A percentile compares a stretch with the other conserved stretches of the same genome.
Conservation (phyloP, 306 rosid species). For the Acacia melanoxylon region DNA sequence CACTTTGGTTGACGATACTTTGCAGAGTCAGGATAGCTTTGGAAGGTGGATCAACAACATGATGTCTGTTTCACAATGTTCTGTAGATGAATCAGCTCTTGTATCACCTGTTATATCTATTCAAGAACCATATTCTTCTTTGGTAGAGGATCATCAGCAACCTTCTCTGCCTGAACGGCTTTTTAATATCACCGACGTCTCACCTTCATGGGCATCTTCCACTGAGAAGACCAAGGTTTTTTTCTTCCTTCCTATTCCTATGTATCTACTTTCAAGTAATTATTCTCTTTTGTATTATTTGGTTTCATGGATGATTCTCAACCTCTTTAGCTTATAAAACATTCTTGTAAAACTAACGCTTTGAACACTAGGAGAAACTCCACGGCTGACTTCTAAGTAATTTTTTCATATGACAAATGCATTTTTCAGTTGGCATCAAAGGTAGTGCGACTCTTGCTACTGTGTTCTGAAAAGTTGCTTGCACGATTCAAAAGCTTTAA, state of each 20-base stretch:
- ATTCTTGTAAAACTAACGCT: background rate
- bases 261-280: slow-evolving; percentile 9
- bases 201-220: slow-evolving; percentile 86
- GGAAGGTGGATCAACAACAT: slow-evolving; percentile 71
- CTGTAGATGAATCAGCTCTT: slow-evolving; percentile 49
- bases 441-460: background rate
- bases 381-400: background rate
- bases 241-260: slow-evolving; percentile 18
- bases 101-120: slow-evolving; percentile 47
- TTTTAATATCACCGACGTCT: slow-evolving; percentile 73
- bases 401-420: background rate
- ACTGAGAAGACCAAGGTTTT: slow-evolving; percentile 90
- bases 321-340: slow-evolving; percentile 4
- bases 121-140: slow-evolving; percentile 48
- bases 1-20: slow-evolving; percentile 49
- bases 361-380: background rate
- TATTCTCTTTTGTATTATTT: slow-evolving; percentile 25
- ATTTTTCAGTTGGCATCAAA: background rate
- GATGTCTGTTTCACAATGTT: slow-evolving; percentile 45
- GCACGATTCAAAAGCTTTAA: background rate
- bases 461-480: background rate
- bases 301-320: slow-evolving; percentile 20
- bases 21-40: slow-evolving; percentile 86
- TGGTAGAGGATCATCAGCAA: slow-evolving; percentile 42
- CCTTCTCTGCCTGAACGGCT: slow-evolving; percentile 61